Evolutionary conservation across 176 grass and related monocot genomes (phyloP).

Genomic region (Oryza australiensis): DNA sequence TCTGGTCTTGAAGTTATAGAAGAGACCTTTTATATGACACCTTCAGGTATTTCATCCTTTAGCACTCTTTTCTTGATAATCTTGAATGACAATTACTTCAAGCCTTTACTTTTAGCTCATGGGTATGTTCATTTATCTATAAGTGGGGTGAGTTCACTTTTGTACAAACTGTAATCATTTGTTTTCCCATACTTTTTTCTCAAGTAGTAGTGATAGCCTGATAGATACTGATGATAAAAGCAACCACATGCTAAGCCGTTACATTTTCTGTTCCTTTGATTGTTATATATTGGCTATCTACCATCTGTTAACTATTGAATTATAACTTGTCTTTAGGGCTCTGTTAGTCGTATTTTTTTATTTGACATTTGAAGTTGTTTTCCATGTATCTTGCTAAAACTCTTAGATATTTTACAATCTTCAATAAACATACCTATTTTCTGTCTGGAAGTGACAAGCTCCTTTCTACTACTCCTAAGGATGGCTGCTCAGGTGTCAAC

Average conservation of each 20-base stretch:
- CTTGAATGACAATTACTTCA: slow-evolving; percentile 9
- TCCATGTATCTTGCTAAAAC: neutral
- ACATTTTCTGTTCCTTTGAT: neutral
- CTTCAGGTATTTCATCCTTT: slow-evolving; percentile 63
- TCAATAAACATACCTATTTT: slow-evolving; percentile 21
- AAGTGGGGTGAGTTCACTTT: neutral
- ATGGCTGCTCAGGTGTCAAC: neutral
- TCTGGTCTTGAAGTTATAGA: slow-evolving; percentile 82
- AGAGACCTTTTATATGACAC: slow-evolving; percentile 56
- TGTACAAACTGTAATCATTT: neutral
- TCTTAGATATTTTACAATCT: slow-evolving; percentile 4
- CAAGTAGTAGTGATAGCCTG: neutral
- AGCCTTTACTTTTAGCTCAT: neutral
- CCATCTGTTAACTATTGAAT: slow-evolving; percentile 10
- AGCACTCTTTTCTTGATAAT: slow-evolving; percentile 14
- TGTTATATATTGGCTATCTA: neutral
- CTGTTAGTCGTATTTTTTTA: slow-evolving; percentile 1
- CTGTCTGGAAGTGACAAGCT: neutral
- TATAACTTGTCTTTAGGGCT: neutral
- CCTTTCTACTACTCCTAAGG: neutral
- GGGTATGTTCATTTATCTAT: neutral
- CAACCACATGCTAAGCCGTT: neutral
- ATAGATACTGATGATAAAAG: neutral
- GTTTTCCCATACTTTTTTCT: neutral
- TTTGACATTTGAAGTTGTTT: slow-evolving; percentile 12